Evolutionary conservation across 2,329 filamentous ascomycete species (phyloP).

Genomic region (Calonectria ilicicola): DNA sequence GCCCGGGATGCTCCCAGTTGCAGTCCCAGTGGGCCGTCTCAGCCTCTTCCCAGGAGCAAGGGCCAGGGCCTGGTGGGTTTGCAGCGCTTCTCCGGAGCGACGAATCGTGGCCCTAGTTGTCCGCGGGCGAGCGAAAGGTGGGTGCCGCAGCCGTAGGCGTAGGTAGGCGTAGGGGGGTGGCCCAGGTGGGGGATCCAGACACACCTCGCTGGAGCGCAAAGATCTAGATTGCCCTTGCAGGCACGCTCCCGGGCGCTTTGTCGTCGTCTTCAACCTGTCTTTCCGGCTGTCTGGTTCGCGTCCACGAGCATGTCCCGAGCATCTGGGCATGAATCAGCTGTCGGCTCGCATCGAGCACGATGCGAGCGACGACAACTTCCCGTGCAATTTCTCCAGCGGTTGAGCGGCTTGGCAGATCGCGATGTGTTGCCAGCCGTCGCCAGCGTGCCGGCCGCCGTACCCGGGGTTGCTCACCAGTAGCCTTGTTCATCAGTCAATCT

Average conservation of each 20-base stretch:
- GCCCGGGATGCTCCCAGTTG: conserved; percentile 34
- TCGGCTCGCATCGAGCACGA: neutral
- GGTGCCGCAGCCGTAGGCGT: neutral
- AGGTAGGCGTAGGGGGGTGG: neutral
- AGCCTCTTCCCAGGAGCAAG: conserved; percentile 16
- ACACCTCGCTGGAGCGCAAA: neutral
- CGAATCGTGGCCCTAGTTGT: neutral
- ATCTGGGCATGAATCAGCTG: neutral
- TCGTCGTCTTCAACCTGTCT: neutral
- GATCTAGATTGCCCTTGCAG: conserved; percentile 23
- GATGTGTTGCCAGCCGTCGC: neutral
- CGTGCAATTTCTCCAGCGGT: neutral
- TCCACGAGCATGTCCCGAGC: neutral
- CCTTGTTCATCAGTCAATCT: neutral
- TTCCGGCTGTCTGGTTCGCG: neutral
- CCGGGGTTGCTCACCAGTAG: neutral
- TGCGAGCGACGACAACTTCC: neutral
- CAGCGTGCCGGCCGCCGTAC: conserved; percentile 9
- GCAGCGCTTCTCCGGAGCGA: neutral
- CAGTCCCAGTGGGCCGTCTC: conserved; percentile 33
- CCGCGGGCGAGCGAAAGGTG: neutral
- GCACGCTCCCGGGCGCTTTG: conserved; percentile 7
- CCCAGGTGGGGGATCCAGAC: conserved; percentile 1
- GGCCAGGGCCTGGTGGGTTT: conserved; percentile 6
- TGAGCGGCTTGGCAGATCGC: neutral